Percentiles rank a stretch among this genome's conserved stretches.
Conservation (phyloP, 208 protist species). For the Wallacemonas collosoma region DNA sequence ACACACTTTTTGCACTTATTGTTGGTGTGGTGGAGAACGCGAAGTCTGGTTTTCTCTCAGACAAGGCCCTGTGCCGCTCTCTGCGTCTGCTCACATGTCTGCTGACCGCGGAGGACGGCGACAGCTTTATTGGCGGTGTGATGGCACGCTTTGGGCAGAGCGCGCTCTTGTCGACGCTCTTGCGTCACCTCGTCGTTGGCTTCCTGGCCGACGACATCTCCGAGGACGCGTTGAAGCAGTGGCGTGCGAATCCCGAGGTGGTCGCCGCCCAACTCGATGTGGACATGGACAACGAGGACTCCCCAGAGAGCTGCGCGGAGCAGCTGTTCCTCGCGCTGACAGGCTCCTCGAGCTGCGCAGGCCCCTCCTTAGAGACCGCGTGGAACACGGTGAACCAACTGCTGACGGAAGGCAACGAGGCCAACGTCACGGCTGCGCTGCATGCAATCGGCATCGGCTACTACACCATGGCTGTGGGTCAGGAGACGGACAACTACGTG, state of each 20-base stretch:
- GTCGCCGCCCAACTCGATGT: constrained; percentile 53
- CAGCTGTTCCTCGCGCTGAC: constrained; percentile 81
- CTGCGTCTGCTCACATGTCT: constrained; percentile 48
- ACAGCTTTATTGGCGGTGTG: constrained; percentile 37
- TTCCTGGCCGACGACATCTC: constrained; percentile 63
- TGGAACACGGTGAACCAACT: constrained; percentile 64
- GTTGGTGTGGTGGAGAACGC: constrained; percentile 30
- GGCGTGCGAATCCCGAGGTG: constrained; percentile 51
- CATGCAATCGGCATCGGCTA: constrained; percentile 87
- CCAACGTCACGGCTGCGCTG: constrained; percentile 63
- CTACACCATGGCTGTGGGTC: constrained; percentile 62
- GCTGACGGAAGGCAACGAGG: constrained; percentile 37
- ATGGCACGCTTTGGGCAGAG: constrained; percentile 20
- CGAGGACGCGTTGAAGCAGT: constrained; percentile 35
- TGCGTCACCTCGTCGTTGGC: constrained; percentile 41
- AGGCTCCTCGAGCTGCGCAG: constrained; percentile 45
- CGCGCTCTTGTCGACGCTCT: constrained; percentile 27
- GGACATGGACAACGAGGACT: constrained; percentile 55
- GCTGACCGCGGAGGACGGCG: constrained; percentile 51
- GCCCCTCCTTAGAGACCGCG: constrained; percentile 25
- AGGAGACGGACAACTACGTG: constrained; percentile 44
- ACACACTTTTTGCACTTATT: constrained; percentile 28
- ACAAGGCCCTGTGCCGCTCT: constrained; percentile 69
- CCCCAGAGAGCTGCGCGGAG: constrained; percentile 47
- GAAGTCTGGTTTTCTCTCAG: constrained; percentile 29